Base-by-base conservation (phyloP, 805 yeast species). In the Candida railenensis region DNA sequence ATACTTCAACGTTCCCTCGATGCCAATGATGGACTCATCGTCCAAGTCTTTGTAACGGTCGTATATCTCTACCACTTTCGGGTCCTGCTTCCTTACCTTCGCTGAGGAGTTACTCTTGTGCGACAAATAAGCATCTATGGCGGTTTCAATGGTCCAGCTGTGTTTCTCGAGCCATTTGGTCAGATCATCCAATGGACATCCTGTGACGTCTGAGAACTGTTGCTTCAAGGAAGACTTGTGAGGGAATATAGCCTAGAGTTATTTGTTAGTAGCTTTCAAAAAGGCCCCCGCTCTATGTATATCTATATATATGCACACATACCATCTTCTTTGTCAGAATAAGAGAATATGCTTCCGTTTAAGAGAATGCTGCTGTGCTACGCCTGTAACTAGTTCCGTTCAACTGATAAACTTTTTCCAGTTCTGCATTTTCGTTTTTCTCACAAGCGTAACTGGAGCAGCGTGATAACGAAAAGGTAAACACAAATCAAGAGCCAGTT, bases 1-100 rank as follows among this genome's bases (percentile, higher is more conserved):
- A 55, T 83, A 88, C 34, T 59, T 53, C 8, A 91, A 62, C 0
- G 97, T 85, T 0, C 96, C 97, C 48, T 89, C 94, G 8, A 87
- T 73, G 21, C 83, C 92, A 34, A 90, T 87, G 37, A 48, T 56
- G 1, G 59, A 64, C 12, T 61, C 58, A 3, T 19, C 43, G 0
- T 58, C 59, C 11, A 57, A 51, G 43, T 65, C 71, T 40, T 52
- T 49, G 51, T 69, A 71, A 42, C 58, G 52, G 32, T 70, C 59
- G 51, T 66, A 78, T 1, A 78, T 18, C 0, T 52, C 54, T 15
- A 53, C 54, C 34, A 77, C 50, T 28, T 53, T 46, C 4, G 55
- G 45, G 47, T 52, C 57, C 7, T 18, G 38, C 37, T 41, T 51
- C 25, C 42, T 34, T 30, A 1, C 33, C 30, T 15, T 15, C 9